Evolutionary conservation across 208 protist genomes (phyloP).

Genomic region (Acanthamoeba lenticulata): DNA sequence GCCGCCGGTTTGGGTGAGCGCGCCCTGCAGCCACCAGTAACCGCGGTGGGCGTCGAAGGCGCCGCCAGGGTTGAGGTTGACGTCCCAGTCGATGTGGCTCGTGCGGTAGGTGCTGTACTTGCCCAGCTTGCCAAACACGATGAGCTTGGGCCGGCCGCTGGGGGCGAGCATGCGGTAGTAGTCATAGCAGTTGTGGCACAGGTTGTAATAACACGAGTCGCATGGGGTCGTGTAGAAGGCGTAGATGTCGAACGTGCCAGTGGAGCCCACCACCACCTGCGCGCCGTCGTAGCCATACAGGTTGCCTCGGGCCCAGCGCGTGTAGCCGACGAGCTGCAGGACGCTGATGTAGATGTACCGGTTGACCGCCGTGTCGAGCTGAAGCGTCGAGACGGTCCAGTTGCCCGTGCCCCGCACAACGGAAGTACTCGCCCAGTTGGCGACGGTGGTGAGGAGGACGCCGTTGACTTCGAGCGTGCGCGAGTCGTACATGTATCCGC

Average conservation of each 20-base stretch:
- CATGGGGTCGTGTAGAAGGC: conserved; percentile 23
- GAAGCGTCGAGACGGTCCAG: conserved; percentile 34
- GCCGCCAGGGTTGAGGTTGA: conserved; percentile 54
- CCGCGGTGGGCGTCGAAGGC: conserved; percentile 1
- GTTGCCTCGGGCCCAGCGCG: conserved; percentile 29
- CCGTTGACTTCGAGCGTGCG: conserved; percentile 47
- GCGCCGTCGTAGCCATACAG: not conserved
- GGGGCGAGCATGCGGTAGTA: conserved; percentile 42
- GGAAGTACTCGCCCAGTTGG: conserved; percentile 2
- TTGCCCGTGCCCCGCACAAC: conserved; percentile 16
- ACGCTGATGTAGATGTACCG: conserved; percentile 23
- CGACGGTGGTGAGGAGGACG: not conserved
- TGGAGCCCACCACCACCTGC: conserved; percentile 13
- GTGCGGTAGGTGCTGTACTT: conserved; percentile 67
- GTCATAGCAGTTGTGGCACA: conserved; percentile 61
- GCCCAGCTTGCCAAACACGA: conserved; percentile 20
- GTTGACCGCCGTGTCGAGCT: not conserved
- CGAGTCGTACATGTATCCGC: no score
- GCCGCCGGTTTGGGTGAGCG: conserved; percentile 46
- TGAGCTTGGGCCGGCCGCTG: conserved; percentile 17
- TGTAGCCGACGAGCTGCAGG: conserved; percentile 46
- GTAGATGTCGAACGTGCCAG: conserved; percentile 47
- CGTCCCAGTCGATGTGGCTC: conserved; percentile 39
- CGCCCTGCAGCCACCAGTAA: conserved; percentile 38
- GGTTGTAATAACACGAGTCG: conserved; percentile 28